phyloP scores from a whole-genome alignment of 495 filamentous ascomycete species.

The Daldinia childiae region DNA sequence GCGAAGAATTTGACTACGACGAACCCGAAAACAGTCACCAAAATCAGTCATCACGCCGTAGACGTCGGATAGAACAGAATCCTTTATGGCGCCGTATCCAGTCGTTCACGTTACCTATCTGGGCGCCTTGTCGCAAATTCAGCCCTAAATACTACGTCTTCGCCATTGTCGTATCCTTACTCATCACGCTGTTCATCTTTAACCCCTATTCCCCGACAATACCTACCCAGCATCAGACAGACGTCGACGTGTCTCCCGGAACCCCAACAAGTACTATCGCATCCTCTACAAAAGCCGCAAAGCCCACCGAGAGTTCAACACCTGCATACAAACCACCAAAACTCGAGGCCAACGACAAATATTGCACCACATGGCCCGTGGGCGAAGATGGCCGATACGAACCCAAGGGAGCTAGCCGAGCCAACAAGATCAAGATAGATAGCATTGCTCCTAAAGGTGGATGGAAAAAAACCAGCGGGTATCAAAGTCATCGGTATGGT shows the following conservation, averaged over 20 bases:
- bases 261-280: not conserved
- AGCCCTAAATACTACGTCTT: slow-evolving; percentile 37
- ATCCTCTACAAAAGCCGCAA: slow-evolving; percentile 4
- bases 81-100: slow-evolving; percentile 40
- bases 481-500: slow-evolving; percentile 61
- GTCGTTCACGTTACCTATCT: slow-evolving; percentile 33
- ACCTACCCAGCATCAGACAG: slow-evolving; percentile 31
- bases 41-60: slow-evolving; percentile 26
- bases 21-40: slow-evolving; percentile 25
- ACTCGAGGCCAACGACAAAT: slow-evolving; percentile 22
- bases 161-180: slow-evolving; percentile 30
- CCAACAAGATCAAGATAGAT: slow-evolving; percentile 26
- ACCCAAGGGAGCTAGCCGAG: slow-evolving; percentile 17
- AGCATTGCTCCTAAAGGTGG: slow-evolving; percentile 40
- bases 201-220: slow-evolving; percentile 40
- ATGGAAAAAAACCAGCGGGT: slow-evolving; percentile 52
- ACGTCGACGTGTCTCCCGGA: slow-evolving; percentile 24
- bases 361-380: slow-evolving; percentile 47
- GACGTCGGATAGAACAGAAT: slow-evolving; percentile 11
- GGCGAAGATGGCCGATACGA: slow-evolving; percentile 34
- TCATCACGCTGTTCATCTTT: slow-evolving; percentile 38
- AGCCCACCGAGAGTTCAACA: slow-evolving; percentile 1
- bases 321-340: slow-evolving; percentile 10
- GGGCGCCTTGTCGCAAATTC: slow-evolving; percentile 41
- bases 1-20: slow-evolving; percentile 43